Base-by-base conservation (phyloP, 768 basidiomycete species). In the Artomyces pyxidatus region DNA sequence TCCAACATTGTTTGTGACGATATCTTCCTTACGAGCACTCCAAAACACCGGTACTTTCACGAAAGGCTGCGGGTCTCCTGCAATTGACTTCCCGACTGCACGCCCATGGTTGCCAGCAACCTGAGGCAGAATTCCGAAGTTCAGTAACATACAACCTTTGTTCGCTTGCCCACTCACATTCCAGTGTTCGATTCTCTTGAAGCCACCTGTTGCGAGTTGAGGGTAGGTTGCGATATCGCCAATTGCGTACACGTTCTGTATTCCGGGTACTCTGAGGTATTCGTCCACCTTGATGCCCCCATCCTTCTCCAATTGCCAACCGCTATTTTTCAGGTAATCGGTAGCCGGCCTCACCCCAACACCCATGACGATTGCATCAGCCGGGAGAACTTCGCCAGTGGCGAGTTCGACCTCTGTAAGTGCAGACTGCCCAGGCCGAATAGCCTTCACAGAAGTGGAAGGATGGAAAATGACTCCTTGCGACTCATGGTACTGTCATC, bases 401-500 rank as follows among this genome's bases (percentile, higher is more conserved):
- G 46, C 22, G 27, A 56, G 55, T 2, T 73, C 75, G 14, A 80
- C 84, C n/a, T 76, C 62, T 6, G 69, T 69, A 2, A 79, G 63
- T 56, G 81, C 68, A 32, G 68, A 71, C 57, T 75, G 71, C 29
- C 70, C 65, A n/a, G 81, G 67, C 26, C 64, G 46, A 56, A 93
- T 79, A 63, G 79, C 80, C 35, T 82, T 78, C 21, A 89, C 77
- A 51, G 76, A 78, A 45, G 74, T 74, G 42, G 75, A 62, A 81
- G 88, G 83, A 62, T 88, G 80, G 76, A 96, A 96, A 58, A 80
- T 84, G 61, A 91, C 78, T 29, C 89, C 88, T 62, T 89, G 80
- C 16, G 74, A 73, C 66, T 92, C 85, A 60, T 91, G 85, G 63
- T 77, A 85, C 84, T 91, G 42, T 29, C 6, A 30, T 27, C 2